Evolutionary conservation across 1,139 yeast species (phyloP).

Genomic region (Pichia terricola): DNA sequence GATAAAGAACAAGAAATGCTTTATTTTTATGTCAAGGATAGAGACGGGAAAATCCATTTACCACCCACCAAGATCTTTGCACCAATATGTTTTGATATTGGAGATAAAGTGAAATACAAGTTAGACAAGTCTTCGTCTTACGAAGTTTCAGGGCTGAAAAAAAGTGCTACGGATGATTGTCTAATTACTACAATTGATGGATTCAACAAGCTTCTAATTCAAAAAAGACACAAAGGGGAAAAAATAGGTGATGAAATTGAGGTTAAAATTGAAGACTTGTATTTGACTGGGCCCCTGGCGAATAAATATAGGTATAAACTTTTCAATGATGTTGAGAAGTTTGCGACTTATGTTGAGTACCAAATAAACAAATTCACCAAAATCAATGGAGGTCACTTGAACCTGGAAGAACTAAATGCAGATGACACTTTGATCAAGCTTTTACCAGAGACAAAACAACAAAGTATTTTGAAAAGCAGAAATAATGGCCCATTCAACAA

Average conservation of each 20-base stretch:
- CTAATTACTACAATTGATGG: conserved; percentile 36
- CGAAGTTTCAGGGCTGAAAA: conserved; percentile 35
- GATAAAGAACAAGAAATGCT: no score
- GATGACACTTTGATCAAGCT: conserved; percentile 3
- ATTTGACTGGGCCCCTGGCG: conserved; percentile 5
- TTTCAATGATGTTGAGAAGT: conserved; percentile 16
- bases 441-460: not conserved
- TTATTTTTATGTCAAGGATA: no score
- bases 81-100: conserved; percentile 33
- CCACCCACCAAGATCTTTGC: conserved; percentile 13
- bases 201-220: conserved; percentile 37
- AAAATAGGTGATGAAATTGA: conserved; percentile 6
- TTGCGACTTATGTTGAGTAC: conserved; percentile 11
- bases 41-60: conserved; percentile 2
- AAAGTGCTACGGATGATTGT: not conserved
- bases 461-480: conserved; percentile 6
- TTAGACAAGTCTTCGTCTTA: conserved; percentile 24
- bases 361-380: conserved; percentile 3
- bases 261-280: conserved; percentile 9
- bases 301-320: conserved; percentile 12
- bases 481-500: conserved; percentile 4
- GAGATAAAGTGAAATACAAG: conserved; percentile 29
- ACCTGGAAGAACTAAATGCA: not conserved
- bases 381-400: not conserved
- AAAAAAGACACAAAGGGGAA: conserved; percentile 9